Percentiles rank a stretch among this genome's conserved stretches.
phyloP scores from a whole-genome alignment of 495 filamentous ascomycete species.

The Cryomyces antarcticus region DNA sequence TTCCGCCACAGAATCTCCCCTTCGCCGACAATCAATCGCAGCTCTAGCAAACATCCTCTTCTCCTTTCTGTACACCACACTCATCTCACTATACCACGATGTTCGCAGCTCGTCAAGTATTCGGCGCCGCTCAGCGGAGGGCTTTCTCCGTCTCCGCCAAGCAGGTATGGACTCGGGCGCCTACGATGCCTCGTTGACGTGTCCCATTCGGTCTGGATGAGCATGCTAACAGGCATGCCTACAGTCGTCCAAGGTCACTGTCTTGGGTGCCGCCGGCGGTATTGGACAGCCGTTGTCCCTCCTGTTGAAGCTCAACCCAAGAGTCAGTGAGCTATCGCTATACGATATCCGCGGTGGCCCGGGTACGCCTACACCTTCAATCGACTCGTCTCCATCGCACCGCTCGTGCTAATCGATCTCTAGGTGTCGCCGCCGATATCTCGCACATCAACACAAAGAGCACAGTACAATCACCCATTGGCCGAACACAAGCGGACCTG shows the following conservation, averaged over 20 bases:
- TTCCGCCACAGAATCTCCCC: no score
- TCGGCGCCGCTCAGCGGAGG: conserved; percentile 58
- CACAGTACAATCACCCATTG: conserved; percentile 21
- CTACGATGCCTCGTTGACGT: not conserved
- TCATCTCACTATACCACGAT: no score
- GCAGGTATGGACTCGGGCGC: conserved; percentile 38
- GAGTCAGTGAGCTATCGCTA: conserved; percentile 76
- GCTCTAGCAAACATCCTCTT: no score
- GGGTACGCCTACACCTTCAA: conserved; percentile 35
- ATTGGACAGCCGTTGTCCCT: conserved; percentile 97
- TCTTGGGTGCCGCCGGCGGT: conserved; percentile 88
- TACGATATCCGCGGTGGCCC: conserved; percentile 94
- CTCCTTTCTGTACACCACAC: no score
- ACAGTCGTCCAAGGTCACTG: conserved; percentile 88
- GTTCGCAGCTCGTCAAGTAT: conserved; percentile 57
- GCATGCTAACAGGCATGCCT: conserved; percentile 17
- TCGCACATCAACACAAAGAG: conserved; percentile 98
- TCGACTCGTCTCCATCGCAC: no score
- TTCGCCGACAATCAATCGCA: no score
- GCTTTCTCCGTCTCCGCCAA: conserved; percentile 84
- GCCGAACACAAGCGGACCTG: not conserved
- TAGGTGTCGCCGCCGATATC: conserved; percentile 94
- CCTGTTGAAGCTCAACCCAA: conserved; percentile 92
- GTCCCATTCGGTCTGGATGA: not conserved
- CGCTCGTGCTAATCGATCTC: not conserved